Evolutionary conservation across 768 basidiomycete species (phyloP), one percentile per base, ranked within the genome.

Genomic region (Naganishia kalamii): DNA sequence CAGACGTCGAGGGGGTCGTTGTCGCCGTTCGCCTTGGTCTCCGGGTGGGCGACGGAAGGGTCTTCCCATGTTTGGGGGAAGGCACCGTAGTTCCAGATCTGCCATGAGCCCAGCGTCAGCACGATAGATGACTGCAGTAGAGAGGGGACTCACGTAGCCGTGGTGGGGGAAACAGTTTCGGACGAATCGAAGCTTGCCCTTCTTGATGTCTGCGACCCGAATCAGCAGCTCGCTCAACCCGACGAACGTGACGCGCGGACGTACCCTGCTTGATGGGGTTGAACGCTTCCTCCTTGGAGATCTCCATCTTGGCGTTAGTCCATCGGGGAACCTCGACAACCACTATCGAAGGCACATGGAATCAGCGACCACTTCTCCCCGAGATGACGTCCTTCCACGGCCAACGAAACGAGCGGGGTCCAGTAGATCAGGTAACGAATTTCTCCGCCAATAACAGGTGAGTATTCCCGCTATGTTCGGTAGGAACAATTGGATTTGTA

Each of bases 121-220:
- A 32, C 1, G 27, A 46, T 11, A 12, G 48, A 25, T 3, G 35
- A 5, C 4, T 23, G 29, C 10, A 17, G 17, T 21, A 32, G 40
- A 23, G 35, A 32, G 19, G 4, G 11, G 27, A 57, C 54, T 57
- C 54, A 57, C 54, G 47, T 97, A 93, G 40, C 96, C 94, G 78
- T 98, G 93, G 83, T 99, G 96, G 72, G 96, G 96, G 89, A 99
- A 99, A 81, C 96, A 98, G 85, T 98, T 98, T 81, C 96, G 88
- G 71, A 99, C 96, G 80, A 84, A 98, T 74, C 96, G 89, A 79
- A 98, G 82, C 76, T 88, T 90, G 74, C 91, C 91, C 81, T 90
- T 92, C 83, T 96, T 98, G 80, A 89, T 87, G 79, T 98, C 76
- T 75, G 62, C 15, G 30, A 17, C 27, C 10, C 30, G 5, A 4